phyloP scores from a whole-genome alignment of 164 flowering plant genomes.

The Platanus orientalis region DNA sequence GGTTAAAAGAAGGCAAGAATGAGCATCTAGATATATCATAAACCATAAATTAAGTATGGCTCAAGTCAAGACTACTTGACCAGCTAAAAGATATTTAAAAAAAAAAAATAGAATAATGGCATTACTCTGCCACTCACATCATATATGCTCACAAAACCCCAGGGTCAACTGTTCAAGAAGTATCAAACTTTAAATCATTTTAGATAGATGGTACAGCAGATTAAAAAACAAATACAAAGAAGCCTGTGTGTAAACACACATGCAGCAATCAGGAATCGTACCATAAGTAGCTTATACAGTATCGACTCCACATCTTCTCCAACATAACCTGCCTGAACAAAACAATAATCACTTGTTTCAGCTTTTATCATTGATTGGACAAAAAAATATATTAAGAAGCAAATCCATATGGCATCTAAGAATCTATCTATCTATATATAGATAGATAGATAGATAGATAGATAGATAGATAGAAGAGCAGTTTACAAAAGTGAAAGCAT shows the following conservation, averaged over 20 bases:
- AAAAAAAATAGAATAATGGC: too few species aligned
- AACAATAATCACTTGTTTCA: constrained; percentile 5
- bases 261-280: constrained; percentile 23
- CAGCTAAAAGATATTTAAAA: too few species aligned
- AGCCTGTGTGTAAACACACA: background rate
- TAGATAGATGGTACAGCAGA: background rate
- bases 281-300: constrained; percentile 83
- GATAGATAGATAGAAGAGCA: too few species aligned
- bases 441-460: too few species aligned
- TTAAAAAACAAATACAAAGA: background rate
- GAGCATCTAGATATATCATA: too few species aligned
- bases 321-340: constrained; percentile 95
- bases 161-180: background rate
- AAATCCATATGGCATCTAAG: background rate
- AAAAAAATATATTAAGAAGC: background rate
- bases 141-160: too few species aligned
- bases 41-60: too few species aligned
- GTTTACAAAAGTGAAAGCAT: too few species aligned
- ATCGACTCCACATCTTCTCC: constrained; percentile 99
- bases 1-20: too few species aligned
- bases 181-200: background rate
- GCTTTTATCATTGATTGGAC: background rate
- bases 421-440: too few species aligned
- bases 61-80: too few species aligned
- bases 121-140: too few species aligned